Percentiles rank a stretch among this genome's conserved stretches.
Conservation (phyloP, 2,329 filamentous ascomycete species). For the Dothiorella sarmentorum region DNA sequence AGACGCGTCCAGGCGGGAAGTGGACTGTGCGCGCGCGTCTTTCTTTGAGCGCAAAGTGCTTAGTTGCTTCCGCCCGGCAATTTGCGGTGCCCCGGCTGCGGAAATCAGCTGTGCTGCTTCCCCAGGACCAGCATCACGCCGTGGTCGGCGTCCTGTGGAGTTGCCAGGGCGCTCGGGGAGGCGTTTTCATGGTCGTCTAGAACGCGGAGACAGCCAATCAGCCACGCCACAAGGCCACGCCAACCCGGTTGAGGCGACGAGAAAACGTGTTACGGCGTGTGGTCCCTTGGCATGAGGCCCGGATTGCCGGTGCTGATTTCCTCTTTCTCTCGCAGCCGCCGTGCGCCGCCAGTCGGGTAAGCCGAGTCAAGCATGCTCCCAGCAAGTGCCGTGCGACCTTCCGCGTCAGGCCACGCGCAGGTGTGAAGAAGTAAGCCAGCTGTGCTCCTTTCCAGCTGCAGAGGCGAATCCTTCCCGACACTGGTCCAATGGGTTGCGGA, state of each 20-base stretch:
- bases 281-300: too few relatives aligned
- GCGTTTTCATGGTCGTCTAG: background rate
- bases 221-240: background rate
- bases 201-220: background rate
- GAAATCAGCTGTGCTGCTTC: background rate
- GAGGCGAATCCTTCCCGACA: background rate
- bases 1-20: background rate
- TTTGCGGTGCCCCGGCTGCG: background rate
- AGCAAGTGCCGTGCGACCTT: conserved; percentile 11
- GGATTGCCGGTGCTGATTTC: background rate
- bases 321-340: background rate
- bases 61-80: background rate
- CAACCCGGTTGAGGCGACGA: background rate
- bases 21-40: background rate
- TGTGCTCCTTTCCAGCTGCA: background rate
- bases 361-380: background rate
- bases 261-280: background rate
- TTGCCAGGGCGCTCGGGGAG: background rate
- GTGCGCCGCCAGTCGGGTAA: conserved; percentile 6
- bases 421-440: background rate
- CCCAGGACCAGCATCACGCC: background rate
- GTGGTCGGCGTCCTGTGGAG: background rate
- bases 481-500: background rate
- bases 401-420: conserved; percentile 11
- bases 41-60: background rate